These are phyloP conservation scores for Prillingera fragicola DNA, from an alignment of 1,284 basidiomycete species.

Conservation along the genomic window DNA sequence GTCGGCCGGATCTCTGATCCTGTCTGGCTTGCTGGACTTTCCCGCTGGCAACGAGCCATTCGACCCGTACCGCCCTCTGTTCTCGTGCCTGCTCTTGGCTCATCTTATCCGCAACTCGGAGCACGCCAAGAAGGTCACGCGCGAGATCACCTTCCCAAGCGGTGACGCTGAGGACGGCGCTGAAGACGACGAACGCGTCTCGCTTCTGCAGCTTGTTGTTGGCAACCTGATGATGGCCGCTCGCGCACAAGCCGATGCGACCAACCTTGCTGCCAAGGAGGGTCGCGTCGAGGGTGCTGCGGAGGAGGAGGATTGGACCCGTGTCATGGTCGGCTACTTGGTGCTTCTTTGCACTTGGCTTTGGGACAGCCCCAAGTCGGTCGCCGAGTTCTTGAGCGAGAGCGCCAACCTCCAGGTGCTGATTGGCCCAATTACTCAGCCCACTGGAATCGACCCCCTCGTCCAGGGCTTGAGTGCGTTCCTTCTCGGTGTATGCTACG, in stretches of 20 bases:
- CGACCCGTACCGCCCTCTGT: constrained; percentile 54
- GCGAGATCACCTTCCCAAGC: constrained; percentile 48
- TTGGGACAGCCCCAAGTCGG: constrained; percentile 88
- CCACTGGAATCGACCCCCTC: constrained; percentile 74
- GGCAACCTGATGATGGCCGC: constrained; percentile 61
- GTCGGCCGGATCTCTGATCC: constrained; percentile 51
- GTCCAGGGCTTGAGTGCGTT: constrained; percentile 89
- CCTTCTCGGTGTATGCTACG: constrained; percentile 87
- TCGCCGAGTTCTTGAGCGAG: constrained; percentile 79
- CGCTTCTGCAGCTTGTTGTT: constrained; percentile 54
- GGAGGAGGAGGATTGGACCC: constrained; percentile 68
- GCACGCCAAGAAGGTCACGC: constrained; percentile 53
- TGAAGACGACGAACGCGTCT: constrained; percentile 53
- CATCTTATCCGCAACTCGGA: constrained; percentile 55
- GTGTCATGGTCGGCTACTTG: constrained; percentile 80
- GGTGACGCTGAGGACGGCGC: constrained; percentile 33
- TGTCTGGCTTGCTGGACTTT: constrained; percentile 51
- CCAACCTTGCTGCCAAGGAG: constrained; percentile 42
- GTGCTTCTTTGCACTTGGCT: constrained; percentile 82
- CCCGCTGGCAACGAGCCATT: constrained; percentile 36
- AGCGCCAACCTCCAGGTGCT: constrained; percentile 83
- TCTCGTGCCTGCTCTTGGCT: constrained; percentile 52
- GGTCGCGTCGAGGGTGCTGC: constrained; percentile 36
- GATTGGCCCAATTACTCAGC: constrained; percentile 89
- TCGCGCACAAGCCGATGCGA: constrained; percentile 52